phyloP scores from a whole-genome alignment of 805 yeast genomes.

The Starmerella riodocensis region DNA sequence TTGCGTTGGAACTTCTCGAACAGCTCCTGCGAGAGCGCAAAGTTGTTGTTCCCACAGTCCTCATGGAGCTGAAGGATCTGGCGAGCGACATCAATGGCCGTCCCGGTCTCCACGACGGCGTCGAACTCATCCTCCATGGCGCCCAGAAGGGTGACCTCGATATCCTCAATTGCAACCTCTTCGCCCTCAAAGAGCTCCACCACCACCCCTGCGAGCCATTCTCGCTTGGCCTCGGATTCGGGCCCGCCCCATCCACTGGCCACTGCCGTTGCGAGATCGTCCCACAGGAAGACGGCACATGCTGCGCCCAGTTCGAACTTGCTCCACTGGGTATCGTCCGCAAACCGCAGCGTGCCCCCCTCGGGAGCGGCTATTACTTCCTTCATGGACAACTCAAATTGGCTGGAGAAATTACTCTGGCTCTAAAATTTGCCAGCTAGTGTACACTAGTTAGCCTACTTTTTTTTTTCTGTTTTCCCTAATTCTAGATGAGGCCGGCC shows the following conservation, averaged over 20 bases:
- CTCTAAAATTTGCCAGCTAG: too few relatives aligned
- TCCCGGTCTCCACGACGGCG: constrained; percentile 74
- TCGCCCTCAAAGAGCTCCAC: constrained; percentile 58
- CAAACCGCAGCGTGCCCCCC: constrained; percentile 21
- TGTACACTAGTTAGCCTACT: too few relatives aligned
- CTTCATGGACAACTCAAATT: too few relatives aligned
- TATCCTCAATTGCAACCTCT: constrained; percentile 58
- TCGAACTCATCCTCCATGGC: constrained; percentile 96
- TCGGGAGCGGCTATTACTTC: too few relatives aligned
- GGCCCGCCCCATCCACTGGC: constrained; percentile 94
- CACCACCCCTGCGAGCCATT: constrained; percentile 79
- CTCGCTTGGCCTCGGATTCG: constrained; percentile 78
- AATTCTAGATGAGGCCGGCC: too few relatives aligned
- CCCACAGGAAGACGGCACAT: constrained; percentile 86
- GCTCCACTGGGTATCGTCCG: constrained; percentile 55
- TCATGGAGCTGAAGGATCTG: constrained; percentile 52
- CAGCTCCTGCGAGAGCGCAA: constrained; percentile 41
- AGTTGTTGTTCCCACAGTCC: constrained; percentile 45
- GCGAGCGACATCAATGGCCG: constrained; percentile 63
- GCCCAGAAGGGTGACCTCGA: constrained; percentile 73
- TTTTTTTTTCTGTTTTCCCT: too few relatives aligned
- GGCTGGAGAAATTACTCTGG: too few relatives aligned
- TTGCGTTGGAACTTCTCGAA: constrained; percentile 39
- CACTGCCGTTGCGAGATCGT: constrained; percentile 74
- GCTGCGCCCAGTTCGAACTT: constrained; percentile 87